Evolutionary conservation across 495 filamentous ascomycete genomes (phyloP), one percentile per base, ranked within the genome.

Genomic region (Aspergillus homomorphus): DNA sequence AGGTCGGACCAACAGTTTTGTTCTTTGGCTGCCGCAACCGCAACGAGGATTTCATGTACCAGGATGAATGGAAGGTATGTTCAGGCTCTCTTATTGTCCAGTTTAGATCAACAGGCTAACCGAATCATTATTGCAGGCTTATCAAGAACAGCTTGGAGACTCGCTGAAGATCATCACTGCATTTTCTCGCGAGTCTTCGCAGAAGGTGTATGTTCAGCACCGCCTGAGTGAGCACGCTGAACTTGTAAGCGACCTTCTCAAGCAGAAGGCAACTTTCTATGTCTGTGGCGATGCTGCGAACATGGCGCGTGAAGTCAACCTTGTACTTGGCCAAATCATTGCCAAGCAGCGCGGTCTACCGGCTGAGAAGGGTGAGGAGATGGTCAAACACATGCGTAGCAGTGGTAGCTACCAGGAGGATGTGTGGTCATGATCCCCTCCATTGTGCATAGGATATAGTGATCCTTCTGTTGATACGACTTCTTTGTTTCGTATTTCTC

Each of bases 131-230:
- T 52, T 41, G 51, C 65, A 98, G 94, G 78, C 86, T 73, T 95
- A 89, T 74, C 84, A 89, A 71, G 72, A 89, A 56, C 83, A 84
- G 49, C 84, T 99, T 48, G 92, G 93, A 53, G 89, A 92, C 69
- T 87, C 86, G 15, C 91, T 99, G 69, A 85, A 89, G 68, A 73
- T 98, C 52, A 83, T 97, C 70, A 91, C 87, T 22, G 94, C 94
- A 49, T 99, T 99, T 78, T 99, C 94, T 9, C 85, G 94, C 60
- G 90, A 97, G 59, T 60, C 64, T 24, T 45, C 68, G 26, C 77
- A 91, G 72, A 99, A 99, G 79, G 89, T 99, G 33, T 99, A 99
- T 68, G 94, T 99, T 6, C 94, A 99, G 74, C 92, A 99, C 73
- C 81, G 89, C 58, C 80, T 99, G 56, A 83, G 87, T 72, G 91